Conservation (phyloP, 164 flowering plant species). For the Tetrastigma voinierianum region DNA sequence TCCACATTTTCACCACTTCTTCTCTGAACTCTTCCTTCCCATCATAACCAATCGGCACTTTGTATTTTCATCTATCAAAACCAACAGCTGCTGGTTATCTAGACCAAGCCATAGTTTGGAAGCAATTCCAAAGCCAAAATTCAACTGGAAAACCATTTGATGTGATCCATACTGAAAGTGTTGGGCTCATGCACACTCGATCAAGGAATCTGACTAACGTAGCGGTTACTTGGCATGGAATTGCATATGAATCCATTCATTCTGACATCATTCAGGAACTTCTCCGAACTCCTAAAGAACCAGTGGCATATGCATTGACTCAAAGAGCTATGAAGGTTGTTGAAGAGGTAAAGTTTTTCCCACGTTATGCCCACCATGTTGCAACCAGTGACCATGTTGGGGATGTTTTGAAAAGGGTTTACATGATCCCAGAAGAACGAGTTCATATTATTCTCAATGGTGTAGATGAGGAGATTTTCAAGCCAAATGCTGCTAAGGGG, state of each 20-base stretch:
- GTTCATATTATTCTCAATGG: conserved; percentile 84
- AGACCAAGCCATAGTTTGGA: conserved; percentile 58
- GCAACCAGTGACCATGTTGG: conserved; percentile 78
- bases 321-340: conserved; percentile 51
- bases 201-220: conserved; percentile 45
- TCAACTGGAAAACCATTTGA: conserved; percentile 50
- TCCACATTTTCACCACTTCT: conserved; percentile 57
- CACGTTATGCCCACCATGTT: conserved; percentile 65
- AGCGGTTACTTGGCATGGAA: conserved; percentile 81
- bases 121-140: conserved; percentile 53
- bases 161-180: conserved; percentile 59
- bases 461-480: conserved; percentile 59
- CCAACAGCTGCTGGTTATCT: conserved; percentile 60
- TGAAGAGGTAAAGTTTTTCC: conserved; percentile 73
- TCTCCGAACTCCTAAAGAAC: conserved; percentile 40
- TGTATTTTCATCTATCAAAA: conserved; percentile 56
- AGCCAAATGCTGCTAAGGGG: conserved; percentile 34
- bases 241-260: conserved; percentile 75
- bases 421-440: conserved; percentile 73
- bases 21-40: conserved; percentile 37
- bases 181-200: conserved; percentile 49
- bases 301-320: conserved; percentile 26
- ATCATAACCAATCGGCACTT: conserved; percentile 24
- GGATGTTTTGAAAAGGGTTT: conserved; percentile 60
- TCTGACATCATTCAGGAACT: conserved; percentile 74